Percentiles rank a stretch among this genome's conserved stretches.
Conservation (phyloP, 2,329 filamentous ascomycete species). For the Penicillium occitanis region DNA sequence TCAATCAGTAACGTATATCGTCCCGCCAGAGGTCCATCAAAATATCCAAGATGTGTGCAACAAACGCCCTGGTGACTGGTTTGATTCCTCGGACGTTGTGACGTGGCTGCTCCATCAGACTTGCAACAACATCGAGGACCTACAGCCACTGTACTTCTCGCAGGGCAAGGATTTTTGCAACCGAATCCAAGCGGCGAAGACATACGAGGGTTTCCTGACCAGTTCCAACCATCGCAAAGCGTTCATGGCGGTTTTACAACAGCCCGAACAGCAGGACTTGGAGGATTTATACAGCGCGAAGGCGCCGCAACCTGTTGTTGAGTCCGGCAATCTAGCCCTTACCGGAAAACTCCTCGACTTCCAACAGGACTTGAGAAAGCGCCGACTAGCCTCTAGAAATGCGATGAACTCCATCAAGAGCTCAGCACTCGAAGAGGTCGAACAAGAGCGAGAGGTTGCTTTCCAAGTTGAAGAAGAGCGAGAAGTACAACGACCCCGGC, state of each 20-base stretch:
- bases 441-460: constrained; percentile 58
- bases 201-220: constrained; percentile 45
- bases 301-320: constrained; percentile 21
- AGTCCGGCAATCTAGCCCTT: constrained; percentile 26
- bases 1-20: constrained; percentile 56
- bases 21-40: constrained; percentile 61
- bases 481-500: constrained; percentile 51
- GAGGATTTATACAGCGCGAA: constrained; percentile 56
- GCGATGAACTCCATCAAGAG: constrained; percentile 39
- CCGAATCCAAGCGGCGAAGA: constrained; percentile 51
- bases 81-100: constrained; percentile 56
- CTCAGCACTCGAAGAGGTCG: constrained; percentile 51
- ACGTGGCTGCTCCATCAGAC: constrained; percentile 65
- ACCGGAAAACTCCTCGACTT: constrained; percentile 38
- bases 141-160: constrained; percentile 58
- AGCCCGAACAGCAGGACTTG: constrained; percentile 58
- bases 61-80: constrained; percentile 27
- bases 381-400: neutral
- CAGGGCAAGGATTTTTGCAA: constrained; percentile 63
- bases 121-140: constrained; percentile 59
- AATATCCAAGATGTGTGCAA: constrained; percentile 55
- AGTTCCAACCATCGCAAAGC: constrained; percentile 34
- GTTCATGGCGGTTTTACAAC: constrained; percentile 50
- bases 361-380: constrained; percentile 8
- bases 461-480: constrained; percentile 51